A percentile compares a stretch with the other conserved stretches of the same genome.
These are phyloP conservation scores for Medicago ruthenica DNA, from an alignment of 306 rosid genomes.

Conservation along the genomic window DNA sequence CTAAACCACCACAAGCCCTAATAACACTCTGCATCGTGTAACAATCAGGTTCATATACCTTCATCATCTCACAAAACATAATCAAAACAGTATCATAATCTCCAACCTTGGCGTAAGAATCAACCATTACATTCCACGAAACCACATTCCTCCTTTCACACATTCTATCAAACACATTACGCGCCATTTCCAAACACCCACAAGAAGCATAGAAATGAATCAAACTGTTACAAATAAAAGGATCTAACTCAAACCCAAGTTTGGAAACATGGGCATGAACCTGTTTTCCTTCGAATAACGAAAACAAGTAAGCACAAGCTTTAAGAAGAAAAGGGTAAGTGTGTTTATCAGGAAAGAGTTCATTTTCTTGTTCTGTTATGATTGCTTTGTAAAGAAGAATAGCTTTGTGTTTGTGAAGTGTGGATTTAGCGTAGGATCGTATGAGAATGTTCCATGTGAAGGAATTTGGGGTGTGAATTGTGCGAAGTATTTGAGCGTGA, in stretches of 20 bases:
- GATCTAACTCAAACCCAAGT: slow-evolving; percentile 67
- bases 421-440: slow-evolving; percentile 66
- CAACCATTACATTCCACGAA: slow-evolving; percentile 84
- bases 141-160: slow-evolving; percentile 58
- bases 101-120: slow-evolving; percentile 59
- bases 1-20: slow-evolving; percentile 76
- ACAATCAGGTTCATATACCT: slow-evolving; percentile 65
- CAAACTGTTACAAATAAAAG: slow-evolving; percentile 70
- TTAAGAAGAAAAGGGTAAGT: slow-evolving; percentile 79
- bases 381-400: slow-evolving; percentile 55
- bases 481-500: slow-evolving; percentile 78
- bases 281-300: slow-evolving; percentile 71
- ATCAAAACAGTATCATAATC: slow-evolving; percentile 59
- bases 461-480: slow-evolving; percentile 63
- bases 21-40: slow-evolving; percentile 82
- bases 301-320: slow-evolving; percentile 74
- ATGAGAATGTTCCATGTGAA: slow-evolving; percentile 91
- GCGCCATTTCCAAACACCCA: slow-evolving; percentile 65
- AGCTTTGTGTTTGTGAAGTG: slow-evolving; percentile 48
- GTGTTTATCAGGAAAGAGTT: slow-evolving; percentile 56
- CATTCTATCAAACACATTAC: slow-evolving; percentile 62
- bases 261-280: slow-evolving; percentile 65
- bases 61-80: slow-evolving; percentile 67
- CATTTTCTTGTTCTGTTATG: slow-evolving; percentile 51
- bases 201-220: slow-evolving; percentile 79